A percentile compares a stretch with the other conserved stretches of the same genome.
Conservation (phyloP, 2,329 filamentous ascomycete genomes). For the Clarireedia monteithiana region DNA sequence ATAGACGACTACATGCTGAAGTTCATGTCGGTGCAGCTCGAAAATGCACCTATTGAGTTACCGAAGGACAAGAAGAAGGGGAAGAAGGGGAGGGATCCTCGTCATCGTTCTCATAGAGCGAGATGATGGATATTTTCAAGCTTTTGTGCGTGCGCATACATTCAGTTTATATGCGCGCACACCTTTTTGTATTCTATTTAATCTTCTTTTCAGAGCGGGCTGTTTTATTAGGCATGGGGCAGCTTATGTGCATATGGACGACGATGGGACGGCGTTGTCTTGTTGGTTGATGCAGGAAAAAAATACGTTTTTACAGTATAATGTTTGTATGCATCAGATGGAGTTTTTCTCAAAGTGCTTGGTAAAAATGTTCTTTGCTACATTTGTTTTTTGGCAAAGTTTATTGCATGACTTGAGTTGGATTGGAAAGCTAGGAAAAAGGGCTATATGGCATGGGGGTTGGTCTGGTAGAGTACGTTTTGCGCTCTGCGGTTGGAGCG, state of each 20-base stretch:
- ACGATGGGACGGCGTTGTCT: neutral
- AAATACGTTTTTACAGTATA: neutral
- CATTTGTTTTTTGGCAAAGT: neutral
- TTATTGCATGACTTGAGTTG: neutral
- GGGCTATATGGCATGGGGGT: neutral
- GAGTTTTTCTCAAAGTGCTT: neutral
- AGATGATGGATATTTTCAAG: conserved; percentile 18
- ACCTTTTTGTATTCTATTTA: conserved; percentile 8
- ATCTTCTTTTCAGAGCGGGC: neutral
- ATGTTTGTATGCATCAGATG: neutral
- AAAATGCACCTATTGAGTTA: conserved; percentile 51
- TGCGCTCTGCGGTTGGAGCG: neutral
- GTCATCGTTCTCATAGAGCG: conserved; percentile 23
- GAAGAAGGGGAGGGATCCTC: conserved; percentile 36
- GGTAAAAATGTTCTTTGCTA: neutral
- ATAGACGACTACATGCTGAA: conserved; percentile 71
- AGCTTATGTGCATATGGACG: conserved; percentile 17
- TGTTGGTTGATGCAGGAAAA: neutral
- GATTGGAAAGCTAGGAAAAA: neutral
- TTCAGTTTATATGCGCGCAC: neutral
- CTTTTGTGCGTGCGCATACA: neutral
- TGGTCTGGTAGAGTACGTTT: neutral
- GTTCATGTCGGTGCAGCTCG: conserved; percentile 56
- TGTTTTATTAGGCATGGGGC: conserved; percentile 13
- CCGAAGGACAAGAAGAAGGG: conserved; percentile 58